phyloP scores from a whole-genome alignment of 2,329 filamentous ascomycete genomes.

The Cylindrodendrum hubeiense region DNA sequence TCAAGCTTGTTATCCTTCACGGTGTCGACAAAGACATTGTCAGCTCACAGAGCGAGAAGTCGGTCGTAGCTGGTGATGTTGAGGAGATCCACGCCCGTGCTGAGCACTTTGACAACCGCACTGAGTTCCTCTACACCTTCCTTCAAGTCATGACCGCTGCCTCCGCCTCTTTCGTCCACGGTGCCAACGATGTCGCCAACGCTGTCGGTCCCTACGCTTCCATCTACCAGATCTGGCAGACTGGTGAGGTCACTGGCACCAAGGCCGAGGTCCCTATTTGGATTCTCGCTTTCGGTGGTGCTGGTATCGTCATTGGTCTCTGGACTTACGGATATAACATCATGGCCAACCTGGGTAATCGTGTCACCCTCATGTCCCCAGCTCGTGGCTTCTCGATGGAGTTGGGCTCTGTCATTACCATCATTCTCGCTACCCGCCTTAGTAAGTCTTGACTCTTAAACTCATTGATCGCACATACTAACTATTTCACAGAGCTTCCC shows the following conservation, averaged over 20 bases:
- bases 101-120: slow-evolving; percentile 70
- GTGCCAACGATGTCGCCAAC: slow-evolving; percentile 75
- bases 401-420: slow-evolving; percentile 70
- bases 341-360: slow-evolving; percentile 73
- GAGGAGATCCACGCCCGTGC: slow-evolving; percentile 68
- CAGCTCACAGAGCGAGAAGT: slow-evolving; percentile 50
- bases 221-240: slow-evolving; percentile 71
- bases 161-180: slow-evolving; percentile 74
- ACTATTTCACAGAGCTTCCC: slow-evolving; percentile 60
- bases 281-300: slow-evolving; percentile 68
- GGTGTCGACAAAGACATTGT: slow-evolving; percentile 61
- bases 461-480: not conserved
- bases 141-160: slow-evolving; percentile 71
- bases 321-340: slow-evolving; percentile 75
- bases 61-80: slow-evolving; percentile 64
- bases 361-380: slow-evolving; percentile 72
- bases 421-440: slow-evolving; percentile 73
- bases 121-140: slow-evolving; percentile 72
- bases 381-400: slow-evolving; percentile 71
- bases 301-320: slow-evolving; percentile 66
- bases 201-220: slow-evolving; percentile 73
- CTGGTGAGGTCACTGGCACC: slow-evolving; percentile 55
- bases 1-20: slow-evolving; percentile 60
- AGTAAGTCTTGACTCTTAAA: slow-evolving; percentile 45
- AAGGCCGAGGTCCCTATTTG: slow-evolving; percentile 68